Evolutionary conservation across 176 grass and related monocot species (phyloP), one percentile per base, ranked within the genome.

Genomic region (Bolboschoenus planiculmis): DNA sequence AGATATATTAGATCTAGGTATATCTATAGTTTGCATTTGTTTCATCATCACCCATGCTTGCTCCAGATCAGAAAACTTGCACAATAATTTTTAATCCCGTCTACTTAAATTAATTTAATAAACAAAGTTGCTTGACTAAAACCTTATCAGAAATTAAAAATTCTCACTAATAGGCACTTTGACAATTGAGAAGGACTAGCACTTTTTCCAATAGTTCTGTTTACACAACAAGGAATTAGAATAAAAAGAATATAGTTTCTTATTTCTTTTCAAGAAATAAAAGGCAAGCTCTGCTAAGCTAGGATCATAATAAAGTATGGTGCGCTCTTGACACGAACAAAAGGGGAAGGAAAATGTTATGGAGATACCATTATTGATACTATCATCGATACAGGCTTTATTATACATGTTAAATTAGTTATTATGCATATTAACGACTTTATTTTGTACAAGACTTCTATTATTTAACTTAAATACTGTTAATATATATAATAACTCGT

Each of bases 1-100:
- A 39, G 14, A 39, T 37, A 39, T 37, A 39, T 67, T 67, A 67
- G 34, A 8, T 39, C 33, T 36, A n/a, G n/a, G n/a, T n/a, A n/a
- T n/a, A n/a, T n/a, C n/a, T n/a, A n/a, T n/a, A 67, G 63, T 67
- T 67, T 26, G 37, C 67, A 26, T 72, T 73, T 73, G 4, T 73
- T 44, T 73, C 39, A 73, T 73, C 37, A 71, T 66, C 15, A 61
- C 6, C n/a, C 70, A 48, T 14, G 46, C 8, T 43, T 73, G 9
- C 21, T 27, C 39, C 39, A 2, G 10, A 68, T 44, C 36, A 64
- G 61, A 37, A 67, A 67, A 67, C 16, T 47, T 47, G 43, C 43
- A 47, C 43, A 47, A 47, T 1, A 1, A 1, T 48, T 48, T 48
- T 48, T 7, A 48, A 53, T 53, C 50, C 50, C 2, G 10, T 53